These are phyloP conservation scores for Hypoxylon sp. DNA, from an alignment of 2,329 filamentous ascomycete species.

Conservation along the genomic window DNA sequence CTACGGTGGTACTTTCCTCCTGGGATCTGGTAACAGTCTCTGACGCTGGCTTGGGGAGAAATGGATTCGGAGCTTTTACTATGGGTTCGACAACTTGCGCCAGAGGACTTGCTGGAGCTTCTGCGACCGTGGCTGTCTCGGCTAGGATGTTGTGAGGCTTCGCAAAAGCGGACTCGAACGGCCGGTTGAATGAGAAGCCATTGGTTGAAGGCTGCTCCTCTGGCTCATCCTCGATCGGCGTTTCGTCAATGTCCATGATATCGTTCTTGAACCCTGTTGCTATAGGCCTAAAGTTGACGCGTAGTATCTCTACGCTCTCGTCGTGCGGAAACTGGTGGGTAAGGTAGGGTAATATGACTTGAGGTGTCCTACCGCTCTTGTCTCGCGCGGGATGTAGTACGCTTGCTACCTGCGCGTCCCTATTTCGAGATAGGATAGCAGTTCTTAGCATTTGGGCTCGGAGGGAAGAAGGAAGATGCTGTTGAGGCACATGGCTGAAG, in stretches of 20 bases:
- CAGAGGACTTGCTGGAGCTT: conserved; percentile 27
- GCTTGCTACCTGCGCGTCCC: conserved; percentile 83
- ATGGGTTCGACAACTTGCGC: conserved; percentile 28
- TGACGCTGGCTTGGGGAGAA: conserved; percentile 43
- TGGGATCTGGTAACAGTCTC: conserved; percentile 48
- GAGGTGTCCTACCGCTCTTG: conserved; percentile 73
- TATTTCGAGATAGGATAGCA: conserved; percentile 78
- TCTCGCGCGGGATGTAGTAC: conserved; percentile 82
- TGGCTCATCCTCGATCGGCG: conserved; percentile 54
- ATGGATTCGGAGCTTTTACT: conserved; percentile 44
- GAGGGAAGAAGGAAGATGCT: conserved; percentile 77
- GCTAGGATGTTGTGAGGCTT: conserved; percentile 26
- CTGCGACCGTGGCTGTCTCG: conserved; percentile 22
- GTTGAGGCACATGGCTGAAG: conserved; percentile 75
- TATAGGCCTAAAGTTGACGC: conserved; percentile 68
- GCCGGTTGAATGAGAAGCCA: conserved; percentile 48
- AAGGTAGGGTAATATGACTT: conserved; percentile 86
- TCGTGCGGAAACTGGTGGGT: conserved; percentile 75
- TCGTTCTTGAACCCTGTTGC: conserved; percentile 49
- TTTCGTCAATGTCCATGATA: conserved; percentile 58
- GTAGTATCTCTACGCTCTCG: conserved; percentile 79
- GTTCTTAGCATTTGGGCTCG: conserved; percentile 85
- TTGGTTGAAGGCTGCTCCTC: conserved; percentile 44
- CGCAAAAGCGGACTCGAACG: conserved; percentile 38
- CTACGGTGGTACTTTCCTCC: conserved; percentile 36